Conservation (phyloP, 2,329 filamentous ascomycete species). For the Trichoderma endophyticum region DNA sequence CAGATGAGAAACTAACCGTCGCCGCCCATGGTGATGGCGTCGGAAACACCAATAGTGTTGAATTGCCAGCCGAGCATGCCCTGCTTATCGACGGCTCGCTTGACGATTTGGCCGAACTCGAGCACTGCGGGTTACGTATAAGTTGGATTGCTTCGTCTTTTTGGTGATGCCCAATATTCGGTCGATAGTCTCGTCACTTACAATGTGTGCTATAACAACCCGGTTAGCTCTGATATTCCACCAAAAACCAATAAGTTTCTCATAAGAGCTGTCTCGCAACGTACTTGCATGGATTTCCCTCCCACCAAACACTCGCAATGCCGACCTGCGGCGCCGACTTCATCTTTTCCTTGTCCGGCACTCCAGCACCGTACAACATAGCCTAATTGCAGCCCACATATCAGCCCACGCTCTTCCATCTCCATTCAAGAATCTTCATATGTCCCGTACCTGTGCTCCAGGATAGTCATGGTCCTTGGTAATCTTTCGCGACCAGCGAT, state of each 20-base stretch:
- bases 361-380: slow-evolving; percentile 92
- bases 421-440: not conserved
- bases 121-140: slow-evolving; percentile 52
- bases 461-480: slow-evolving; percentile 88
- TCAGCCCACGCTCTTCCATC: not conserved
- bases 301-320: slow-evolving; percentile 93
- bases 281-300: slow-evolving; percentile 94
- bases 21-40: slow-evolving; percentile 93
- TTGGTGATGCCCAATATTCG: not conserved
- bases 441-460: slow-evolving; percentile 67
- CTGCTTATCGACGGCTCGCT: slow-evolving; percentile 73
- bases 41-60: slow-evolving; percentile 83
- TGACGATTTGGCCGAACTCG: slow-evolving; percentile 83
- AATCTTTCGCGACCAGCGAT: slow-evolving; percentile 79
- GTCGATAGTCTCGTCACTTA: slow-evolving; percentile 28
- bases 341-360: slow-evolving; percentile 80
- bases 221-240: not conserved
- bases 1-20: slow-evolving; percentile 57
- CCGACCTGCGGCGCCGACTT: slow-evolving; percentile 88
- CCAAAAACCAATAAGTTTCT: not conserved
- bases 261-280: slow-evolving; percentile 31
- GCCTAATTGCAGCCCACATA: slow-evolving; percentile 52
- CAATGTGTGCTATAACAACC: slow-evolving; percentile 38
- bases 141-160: not conserved
- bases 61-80: slow-evolving; percentile 95